Evolutionary conservation across 805 yeast species (phyloP).

Genomic region (Candida xiaguanensis): DNA sequence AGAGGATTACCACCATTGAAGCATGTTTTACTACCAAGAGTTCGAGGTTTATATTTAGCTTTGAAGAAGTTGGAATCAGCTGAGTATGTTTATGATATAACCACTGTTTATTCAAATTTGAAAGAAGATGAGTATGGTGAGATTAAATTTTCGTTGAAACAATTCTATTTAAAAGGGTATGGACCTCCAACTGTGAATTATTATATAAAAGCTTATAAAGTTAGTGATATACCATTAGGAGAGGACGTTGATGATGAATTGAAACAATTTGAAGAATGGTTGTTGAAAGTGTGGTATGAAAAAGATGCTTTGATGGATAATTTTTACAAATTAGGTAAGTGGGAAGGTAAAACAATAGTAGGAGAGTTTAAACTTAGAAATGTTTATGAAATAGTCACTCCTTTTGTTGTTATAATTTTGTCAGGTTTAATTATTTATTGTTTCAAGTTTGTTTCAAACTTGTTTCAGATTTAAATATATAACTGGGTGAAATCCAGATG

Average conservation of each 20-base stretch:
- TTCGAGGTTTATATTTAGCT: conserved; percentile 71
- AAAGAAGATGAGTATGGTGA: conserved; percentile 67
- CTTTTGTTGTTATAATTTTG: conserved; percentile 10
- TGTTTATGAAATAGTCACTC: conserved; percentile 13
- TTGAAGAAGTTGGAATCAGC: conserved; percentile 55
- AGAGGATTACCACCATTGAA: conserved; percentile 46
- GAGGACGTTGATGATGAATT: conserved; percentile 35
- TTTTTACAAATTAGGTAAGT: conserved; percentile 58
- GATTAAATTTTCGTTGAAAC: conserved; percentile 61
- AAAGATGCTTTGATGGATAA: conserved; percentile 72
- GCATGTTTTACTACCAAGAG: conserved; percentile 77
- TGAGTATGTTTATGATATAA: conserved; percentile 69
- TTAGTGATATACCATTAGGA: conserved; percentile 62
- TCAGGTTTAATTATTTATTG: conserved; percentile 7
- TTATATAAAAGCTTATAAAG: conserved; percentile 54
- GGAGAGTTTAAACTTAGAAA: conserved; percentile 24
- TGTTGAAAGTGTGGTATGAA: conserved; percentile 65
- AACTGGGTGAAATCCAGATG: neutral
- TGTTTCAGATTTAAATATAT: conserved; percentile 5
- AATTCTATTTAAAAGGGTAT: conserved; percentile 62
- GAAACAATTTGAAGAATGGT: conserved; percentile 67
- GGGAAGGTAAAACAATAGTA: conserved; percentile 17
- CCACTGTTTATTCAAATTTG: conserved; percentile 80
- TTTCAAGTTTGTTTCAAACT: conserved; percentile 1
- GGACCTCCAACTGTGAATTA: conserved; percentile 68